Evolutionary conservation across 2,329 filamentous ascomycete species (phyloP), one percentile per base, ranked within the genome.

Genomic region (Xylariaceae sp.): DNA sequence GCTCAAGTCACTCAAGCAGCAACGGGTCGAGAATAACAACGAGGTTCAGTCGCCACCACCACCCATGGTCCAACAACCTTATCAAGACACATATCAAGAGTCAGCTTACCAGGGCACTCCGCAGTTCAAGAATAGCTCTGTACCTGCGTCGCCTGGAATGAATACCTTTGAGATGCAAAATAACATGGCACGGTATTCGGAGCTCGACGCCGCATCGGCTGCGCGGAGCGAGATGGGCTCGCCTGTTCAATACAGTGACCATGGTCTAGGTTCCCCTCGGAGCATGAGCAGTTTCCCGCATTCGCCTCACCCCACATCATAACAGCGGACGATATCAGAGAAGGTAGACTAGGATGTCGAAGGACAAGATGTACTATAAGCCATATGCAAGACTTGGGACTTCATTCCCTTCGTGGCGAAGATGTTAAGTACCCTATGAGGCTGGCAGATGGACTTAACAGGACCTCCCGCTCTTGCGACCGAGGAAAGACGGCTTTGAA

Each of bases 191-290:
- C 52, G 53, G 12, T 61, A 58, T 43, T 62, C 59, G 17, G 59
- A 62, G 35, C 40, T 62, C 12, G 59, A 62, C 41, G 57, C 56
- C 2, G 51, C 51, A 6, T 48, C 54, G 5, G 48, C 53, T 11
- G 31, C 48, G 33, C 48, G 53, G 6, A 56, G 53, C 39, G 55
- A 58, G 48, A 54, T 56, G 48, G 51, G 45, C 17, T 57, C 55
- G 19, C 53, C 55, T 11, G 39, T 39, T 14, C 42, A 39, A 7
- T 41, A 27, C 31, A 42, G 43, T 1, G 39, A 48, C 35, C 39
- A 39, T 31, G 45, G 38, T 2, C 18, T 45, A 32, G 12, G 35
- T 11, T 49, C 47, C 17, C 47, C 47, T 39, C 38, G 47, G 42
- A 49, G 47, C 12, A 19, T 49, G 11, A 31, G 30, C 15, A 49